A percentile compares a stretch with the other conserved stretches of the same genome.
These are phyloP conservation scores for Chaetomium tenue DNA, from an alignment of 495 filamentous ascomycete species.

Conservation along the genomic window DNA sequence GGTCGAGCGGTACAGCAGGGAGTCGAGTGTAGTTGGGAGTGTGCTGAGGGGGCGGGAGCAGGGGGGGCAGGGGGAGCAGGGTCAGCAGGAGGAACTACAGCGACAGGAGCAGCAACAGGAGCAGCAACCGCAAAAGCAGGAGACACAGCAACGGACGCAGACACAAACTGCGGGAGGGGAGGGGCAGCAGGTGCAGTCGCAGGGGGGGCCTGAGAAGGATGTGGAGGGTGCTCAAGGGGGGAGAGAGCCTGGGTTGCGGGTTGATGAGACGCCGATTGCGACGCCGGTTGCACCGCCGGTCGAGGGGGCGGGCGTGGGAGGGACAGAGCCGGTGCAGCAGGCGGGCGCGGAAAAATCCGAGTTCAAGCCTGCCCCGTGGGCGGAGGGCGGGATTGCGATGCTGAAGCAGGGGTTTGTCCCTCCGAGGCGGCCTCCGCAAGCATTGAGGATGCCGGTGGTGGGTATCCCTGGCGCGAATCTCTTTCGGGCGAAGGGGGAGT, in stretches of 20 bases:
- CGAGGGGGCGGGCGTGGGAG: not conserved
- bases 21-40: conserved; percentile 60
- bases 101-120: not conserved
- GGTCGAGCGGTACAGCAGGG: conserved; percentile 71
- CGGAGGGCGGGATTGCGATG: conserved; percentile 14
- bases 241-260: not conserved
- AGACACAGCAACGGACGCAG: not conserved
- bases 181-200: not conserved
- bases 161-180: not conserved
- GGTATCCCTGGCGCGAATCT: conserved; percentile 31
- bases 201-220: conserved; percentile 5
- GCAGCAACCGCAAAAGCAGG: not conserved
- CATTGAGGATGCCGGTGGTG: conserved; percentile 5
- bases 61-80: not conserved
- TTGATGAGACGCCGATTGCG: not conserved
- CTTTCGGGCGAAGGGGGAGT: conserved; percentile 40
- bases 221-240: not conserved
- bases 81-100: not conserved
- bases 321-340: not conserved
- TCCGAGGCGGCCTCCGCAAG: conserved; percentile 13
- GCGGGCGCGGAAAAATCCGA: not conserved
- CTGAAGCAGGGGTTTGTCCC: conserved; percentile 16
- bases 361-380: conserved; percentile 22
- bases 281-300: not conserved
- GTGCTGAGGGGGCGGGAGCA: not conserved